Percentiles rank a stretch among this genome's conserved stretches.
Conservation (phyloP, 108 stramenopile genomes). For the Skeletonema potamos region DNA sequence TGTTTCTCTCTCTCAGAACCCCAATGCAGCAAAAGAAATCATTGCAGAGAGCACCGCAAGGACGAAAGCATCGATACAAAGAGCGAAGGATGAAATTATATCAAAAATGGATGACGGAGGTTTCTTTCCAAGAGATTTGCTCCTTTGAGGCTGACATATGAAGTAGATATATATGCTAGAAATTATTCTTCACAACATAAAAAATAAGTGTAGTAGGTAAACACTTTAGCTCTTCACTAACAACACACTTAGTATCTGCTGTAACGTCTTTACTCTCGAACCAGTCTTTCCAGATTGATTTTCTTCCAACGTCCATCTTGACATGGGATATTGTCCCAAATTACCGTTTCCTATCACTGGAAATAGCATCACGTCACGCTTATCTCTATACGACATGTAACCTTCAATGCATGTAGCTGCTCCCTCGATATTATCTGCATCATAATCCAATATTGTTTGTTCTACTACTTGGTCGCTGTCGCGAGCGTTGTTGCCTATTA, state of each 20-base stretch:
- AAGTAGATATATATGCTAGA: too few relatives aligned
- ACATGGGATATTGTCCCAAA: conserved; percentile 14
- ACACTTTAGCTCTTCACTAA: conserved; percentile 9
- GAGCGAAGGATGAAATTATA: background rate
- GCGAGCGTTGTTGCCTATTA: background rate
- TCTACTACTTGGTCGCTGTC: background rate
- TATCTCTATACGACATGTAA: conserved; percentile 22
- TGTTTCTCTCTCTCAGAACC: background rate
- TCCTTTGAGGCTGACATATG: too few relatives aligned
- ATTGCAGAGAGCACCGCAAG: background rate
- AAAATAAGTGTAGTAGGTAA: too few relatives aligned
- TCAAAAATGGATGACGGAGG: background rate
- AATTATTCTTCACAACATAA: background rate
- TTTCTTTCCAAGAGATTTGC: too few relatives aligned
- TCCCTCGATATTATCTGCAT: conserved; percentile 12
- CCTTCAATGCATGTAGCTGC: conserved; percentile 32
- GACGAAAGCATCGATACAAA: background rate
- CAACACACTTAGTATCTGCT: conserved; percentile 18
- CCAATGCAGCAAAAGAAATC: background rate
- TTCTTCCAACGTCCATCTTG: conserved; percentile 18
- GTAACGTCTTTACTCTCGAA: conserved; percentile 1
- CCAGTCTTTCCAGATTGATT: background rate
- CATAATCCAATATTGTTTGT: conserved; percentile 19
- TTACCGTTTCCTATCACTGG: background rate
- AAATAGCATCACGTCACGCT: conserved; percentile 21